phyloP scores from a whole-genome alignment of 169 alveolate species.

The Plasmodium billcollinsi region DNA sequence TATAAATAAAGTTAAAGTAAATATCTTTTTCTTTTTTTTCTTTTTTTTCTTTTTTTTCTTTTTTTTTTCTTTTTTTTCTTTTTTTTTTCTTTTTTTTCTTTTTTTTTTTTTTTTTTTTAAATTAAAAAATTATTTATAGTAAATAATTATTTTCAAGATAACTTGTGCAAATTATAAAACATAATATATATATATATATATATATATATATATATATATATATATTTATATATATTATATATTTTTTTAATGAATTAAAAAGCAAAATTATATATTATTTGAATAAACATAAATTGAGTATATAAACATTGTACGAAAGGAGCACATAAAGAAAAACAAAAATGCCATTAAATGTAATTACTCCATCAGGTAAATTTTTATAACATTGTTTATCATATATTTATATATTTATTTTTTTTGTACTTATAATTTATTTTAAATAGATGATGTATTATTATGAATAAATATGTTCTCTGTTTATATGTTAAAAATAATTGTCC shows the following conservation, averaged over 20 bases:
- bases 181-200: no score
- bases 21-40: not conserved
- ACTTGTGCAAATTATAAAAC: no score
- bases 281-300: no score
- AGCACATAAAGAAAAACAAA: not conserved
- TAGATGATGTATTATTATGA: not conserved
- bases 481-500: not conserved
- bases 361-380: conserved; percentile 34
- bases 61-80: not conserved
- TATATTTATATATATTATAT: no score
- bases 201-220: no score
- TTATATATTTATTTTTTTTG: not conserved
- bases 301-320: no score
- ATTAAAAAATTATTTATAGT: no score
- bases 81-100: not conserved
- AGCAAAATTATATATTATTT: no score
- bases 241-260: no score
- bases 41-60: not conserved
- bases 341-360: conserved; percentile 63
- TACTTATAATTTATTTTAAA: not conserved
- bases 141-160: no score
- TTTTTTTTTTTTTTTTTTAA: not conserved
- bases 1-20: not conserved
- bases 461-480: not conserved
- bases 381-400: not conserved